phyloP scores from a whole-genome alignment of 108 stramenopile species.

The Hondaea fermentalgiana region DNA sequence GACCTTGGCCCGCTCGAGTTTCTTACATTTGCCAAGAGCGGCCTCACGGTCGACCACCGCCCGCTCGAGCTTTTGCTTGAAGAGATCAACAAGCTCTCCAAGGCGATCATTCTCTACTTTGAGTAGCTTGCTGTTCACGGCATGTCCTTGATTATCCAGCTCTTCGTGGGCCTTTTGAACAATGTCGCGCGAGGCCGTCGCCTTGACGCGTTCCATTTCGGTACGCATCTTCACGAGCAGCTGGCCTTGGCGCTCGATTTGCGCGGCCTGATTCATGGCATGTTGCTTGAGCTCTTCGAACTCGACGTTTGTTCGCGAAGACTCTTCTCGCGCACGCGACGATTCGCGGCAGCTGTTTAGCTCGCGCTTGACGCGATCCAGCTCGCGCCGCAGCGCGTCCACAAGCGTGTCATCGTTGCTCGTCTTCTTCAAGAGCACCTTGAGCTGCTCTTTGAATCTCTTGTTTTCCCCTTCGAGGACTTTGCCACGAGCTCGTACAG shows the following conservation, averaged over 20 bases:
- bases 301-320: background rate
- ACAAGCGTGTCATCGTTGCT: slow-evolving; percentile 5
- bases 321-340: background rate
- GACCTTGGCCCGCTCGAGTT: background rate
- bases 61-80: background rate
- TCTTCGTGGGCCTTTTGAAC: background rate
- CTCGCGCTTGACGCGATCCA: background rate
- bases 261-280: background rate
- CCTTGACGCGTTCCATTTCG: slow-evolving; percentile 3
- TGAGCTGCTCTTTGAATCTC: slow-evolving; percentile 8
- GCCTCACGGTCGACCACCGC: background rate
- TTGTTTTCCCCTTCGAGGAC: background rate
- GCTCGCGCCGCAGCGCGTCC: background rate
- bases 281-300: background rate
- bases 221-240: slow-evolving; percentile 11
- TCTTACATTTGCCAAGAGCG: background rate
- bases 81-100: background rate
- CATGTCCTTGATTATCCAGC: background rate
- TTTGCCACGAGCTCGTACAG: background rate
- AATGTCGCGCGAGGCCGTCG: background rate
- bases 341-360: background rate
- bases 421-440: background rate
- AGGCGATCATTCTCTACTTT: background rate
- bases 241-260: background rate
- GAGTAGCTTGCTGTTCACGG: background rate